phyloP scores from a whole-genome alignment of 176 grass and related monocot genomes.

The Lolium rigidum region DNA sequence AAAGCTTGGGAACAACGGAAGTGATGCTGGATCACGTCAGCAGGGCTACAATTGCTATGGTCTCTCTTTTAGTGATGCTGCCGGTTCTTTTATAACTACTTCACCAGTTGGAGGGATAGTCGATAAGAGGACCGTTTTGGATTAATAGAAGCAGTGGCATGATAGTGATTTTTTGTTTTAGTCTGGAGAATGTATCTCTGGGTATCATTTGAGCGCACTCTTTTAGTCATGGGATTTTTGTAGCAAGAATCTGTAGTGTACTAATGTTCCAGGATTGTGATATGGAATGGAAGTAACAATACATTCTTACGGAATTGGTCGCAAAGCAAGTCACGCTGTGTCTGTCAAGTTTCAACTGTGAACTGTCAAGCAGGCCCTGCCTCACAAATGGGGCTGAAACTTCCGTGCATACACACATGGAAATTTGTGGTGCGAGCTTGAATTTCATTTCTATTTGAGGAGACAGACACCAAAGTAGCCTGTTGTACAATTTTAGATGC shows the following conservation, averaged over 20 bases:
- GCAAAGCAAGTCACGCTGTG: not conserved
- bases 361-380: not conserved
- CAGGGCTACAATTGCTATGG: not conserved
- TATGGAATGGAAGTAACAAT: not conserved
- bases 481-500: too few species aligned
- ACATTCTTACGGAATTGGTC: not conserved
- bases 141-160: not conserved
- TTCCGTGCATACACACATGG: not conserved
- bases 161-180: not conserved
- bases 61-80: not conserved
- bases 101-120: not conserved
- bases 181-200: constrained; percentile 25
- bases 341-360: not conserved
- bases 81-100: not conserved
- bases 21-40: constrained; percentile 5
- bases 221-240: not conserved
- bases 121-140: not conserved
- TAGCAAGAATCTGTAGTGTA: not conserved
- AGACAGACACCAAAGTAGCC: too few species aligned
- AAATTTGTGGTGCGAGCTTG: too few species aligned
- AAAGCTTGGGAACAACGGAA: constrained; percentile 35
- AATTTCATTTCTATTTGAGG: too few species aligned
- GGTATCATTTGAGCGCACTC: not conserved
- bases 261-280: constrained; percentile 7
- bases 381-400: not conserved